Evolutionary conservation across 192 early-diverging fungal genomes (phyloP).

Genomic region (Coemansia sp.): DNA sequence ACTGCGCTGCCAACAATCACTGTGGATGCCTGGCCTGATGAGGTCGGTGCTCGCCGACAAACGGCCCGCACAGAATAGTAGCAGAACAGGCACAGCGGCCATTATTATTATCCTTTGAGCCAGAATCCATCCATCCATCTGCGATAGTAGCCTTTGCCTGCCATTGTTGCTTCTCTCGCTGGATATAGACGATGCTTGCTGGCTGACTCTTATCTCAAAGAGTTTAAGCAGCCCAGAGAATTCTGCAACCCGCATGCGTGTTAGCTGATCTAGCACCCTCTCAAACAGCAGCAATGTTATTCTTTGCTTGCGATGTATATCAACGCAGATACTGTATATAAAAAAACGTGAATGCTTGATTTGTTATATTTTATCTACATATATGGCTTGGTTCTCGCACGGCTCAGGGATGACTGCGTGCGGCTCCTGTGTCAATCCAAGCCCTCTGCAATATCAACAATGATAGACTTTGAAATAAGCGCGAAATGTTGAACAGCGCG

Average conservation of each 20-base stretch:
- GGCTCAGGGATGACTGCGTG: no score
- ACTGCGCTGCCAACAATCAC: background rate
- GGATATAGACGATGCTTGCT: background rate
- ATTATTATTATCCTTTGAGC: background rate
- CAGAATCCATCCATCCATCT: background rate
- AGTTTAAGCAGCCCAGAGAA: background rate
- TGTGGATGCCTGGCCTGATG: background rate
- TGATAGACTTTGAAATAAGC: constrained; percentile 1
- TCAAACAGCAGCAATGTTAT: background rate
- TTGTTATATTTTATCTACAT: background rate
- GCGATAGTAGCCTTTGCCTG: background rate
- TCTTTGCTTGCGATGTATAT: background rate
- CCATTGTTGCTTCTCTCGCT: background rate
- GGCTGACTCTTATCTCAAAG: background rate
- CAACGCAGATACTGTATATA: background rate
- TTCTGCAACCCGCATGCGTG: background rate
- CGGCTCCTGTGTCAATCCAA: background rate
- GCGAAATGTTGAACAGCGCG: constrained; percentile 6
- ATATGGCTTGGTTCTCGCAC: background rate
- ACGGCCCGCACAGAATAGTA: constrained; percentile 4
- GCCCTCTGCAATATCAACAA: background rate
- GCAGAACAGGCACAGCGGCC: background rate
- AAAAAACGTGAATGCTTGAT: background rate
- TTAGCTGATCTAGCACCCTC: background rate
- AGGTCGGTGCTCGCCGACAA: constrained; percentile 5